Evolutionary conservation across 805 yeast species (phyloP).

Genomic region (Candida adriatica): DNA sequence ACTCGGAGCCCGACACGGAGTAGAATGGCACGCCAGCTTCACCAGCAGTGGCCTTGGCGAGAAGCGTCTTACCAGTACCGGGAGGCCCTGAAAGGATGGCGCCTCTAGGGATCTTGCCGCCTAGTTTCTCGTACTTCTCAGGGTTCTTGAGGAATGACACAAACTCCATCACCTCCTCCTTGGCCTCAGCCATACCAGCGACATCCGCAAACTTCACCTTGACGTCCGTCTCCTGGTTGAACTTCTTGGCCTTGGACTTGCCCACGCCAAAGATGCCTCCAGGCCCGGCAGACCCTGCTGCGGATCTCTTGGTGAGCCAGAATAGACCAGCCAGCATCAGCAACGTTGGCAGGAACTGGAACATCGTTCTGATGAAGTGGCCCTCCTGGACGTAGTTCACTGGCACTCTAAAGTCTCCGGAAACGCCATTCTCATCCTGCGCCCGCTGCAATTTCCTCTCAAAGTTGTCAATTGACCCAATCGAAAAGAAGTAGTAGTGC

Average conservation of each 20-base stretch:
- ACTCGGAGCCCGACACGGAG: conserved; percentile 95
- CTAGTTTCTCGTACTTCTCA: conserved; percentile 79
- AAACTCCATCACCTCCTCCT: conserved; percentile 96
- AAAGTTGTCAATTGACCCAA: conserved; percentile 86
- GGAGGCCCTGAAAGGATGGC: conserved; percentile 98
- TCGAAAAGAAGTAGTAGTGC: conserved; percentile 49
- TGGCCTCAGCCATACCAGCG: conserved; percentile 96
- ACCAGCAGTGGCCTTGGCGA: conserved; percentile 98
- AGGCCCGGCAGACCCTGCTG: conserved; percentile 38
- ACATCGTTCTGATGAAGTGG: conserved; percentile 50
- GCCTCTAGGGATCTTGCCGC: conserved; percentile 98
- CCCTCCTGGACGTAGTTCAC: conserved; percentile 74
- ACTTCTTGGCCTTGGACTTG: conserved; percentile 82
- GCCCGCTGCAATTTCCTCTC: conserved; percentile 73
- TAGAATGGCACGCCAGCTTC: conserved; percentile 98
- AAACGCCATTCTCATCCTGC: conserved; percentile 61
- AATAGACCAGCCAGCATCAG: conserved; percentile 83
- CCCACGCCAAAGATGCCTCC: conserved; percentile 89
- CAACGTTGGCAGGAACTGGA: conserved; percentile 83
- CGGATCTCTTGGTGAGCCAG: conserved; percentile 67
- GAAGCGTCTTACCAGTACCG: conserved; percentile 96
- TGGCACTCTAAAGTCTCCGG: conserved; percentile 65
- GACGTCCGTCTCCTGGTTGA: conserved; percentile 87
- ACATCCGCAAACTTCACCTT: conserved; percentile 88
- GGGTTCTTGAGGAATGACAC: conserved; percentile 91